phyloP scores from a whole-genome alignment of 2,329 filamentous ascomycete genomes.

The Colletotrichum tofieldiae region DNA sequence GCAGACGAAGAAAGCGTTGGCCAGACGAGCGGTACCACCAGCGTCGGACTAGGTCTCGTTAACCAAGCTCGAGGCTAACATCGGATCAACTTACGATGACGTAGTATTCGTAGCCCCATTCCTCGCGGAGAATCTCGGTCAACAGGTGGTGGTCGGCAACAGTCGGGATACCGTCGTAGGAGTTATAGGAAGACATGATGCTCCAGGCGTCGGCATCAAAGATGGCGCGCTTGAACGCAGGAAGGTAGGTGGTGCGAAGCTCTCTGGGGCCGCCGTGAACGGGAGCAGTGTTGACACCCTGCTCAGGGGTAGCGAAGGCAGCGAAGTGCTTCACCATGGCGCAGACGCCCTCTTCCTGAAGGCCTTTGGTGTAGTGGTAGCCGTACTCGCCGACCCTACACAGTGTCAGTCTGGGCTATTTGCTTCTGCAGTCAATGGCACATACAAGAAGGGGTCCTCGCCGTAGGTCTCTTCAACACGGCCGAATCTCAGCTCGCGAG shows the following conservation, averaged over 20 bases:
- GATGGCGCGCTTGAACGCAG: conserved; percentile 78
- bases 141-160: conserved; percentile 77
- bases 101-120: conserved; percentile 83
- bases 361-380: conserved; percentile 69
- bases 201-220: conserved; percentile 78
- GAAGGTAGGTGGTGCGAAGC: conserved; percentile 70
- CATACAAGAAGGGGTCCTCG: conserved; percentile 76
- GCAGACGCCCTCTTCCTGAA: conserved; percentile 77
- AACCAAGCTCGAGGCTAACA: background rate
- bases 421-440: background rate
- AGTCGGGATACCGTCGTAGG: conserved; percentile 80
- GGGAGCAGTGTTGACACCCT: conserved; percentile 78
- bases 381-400: conserved; percentile 74
- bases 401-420: conserved; percentile 1
- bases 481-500: conserved; percentile 79
- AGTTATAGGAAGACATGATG: conserved; percentile 83
- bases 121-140: conserved; percentile 77
- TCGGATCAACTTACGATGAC: conserved; percentile 55
- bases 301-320: conserved; percentile 78
- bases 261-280: conserved; percentile 69
- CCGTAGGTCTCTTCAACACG: conserved; percentile 82
- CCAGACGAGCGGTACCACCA: conserved; percentile 79
- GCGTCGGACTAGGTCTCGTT: conserved; percentile 65
- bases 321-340: conserved; percentile 85
- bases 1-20: conserved; percentile 76